Evolutionary conservation across 805 yeast species (phyloP).

Genomic region (Cyberlindnera lachancei): DNA sequence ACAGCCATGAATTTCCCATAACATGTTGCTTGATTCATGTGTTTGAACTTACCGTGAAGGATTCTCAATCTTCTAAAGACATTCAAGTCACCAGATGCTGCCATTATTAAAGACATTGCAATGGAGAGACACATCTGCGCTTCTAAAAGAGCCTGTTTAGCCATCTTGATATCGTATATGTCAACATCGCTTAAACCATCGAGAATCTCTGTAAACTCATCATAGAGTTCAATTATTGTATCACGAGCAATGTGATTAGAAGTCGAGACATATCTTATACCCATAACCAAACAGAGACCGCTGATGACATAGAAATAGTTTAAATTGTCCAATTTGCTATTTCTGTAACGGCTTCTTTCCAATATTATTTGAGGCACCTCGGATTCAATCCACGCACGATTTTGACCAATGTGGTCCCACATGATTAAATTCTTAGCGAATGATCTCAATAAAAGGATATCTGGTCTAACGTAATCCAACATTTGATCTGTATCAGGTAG

Average conservation of each 20-base stretch:
- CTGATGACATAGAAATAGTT: slow-evolving; percentile 59
- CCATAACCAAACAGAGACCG: slow-evolving; percentile 70
- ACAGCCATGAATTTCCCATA: slow-evolving; percentile 74
- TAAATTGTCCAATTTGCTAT: slow-evolving; percentile 32
- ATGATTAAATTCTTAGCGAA: slow-evolving; percentile 31
- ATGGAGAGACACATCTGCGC: slow-evolving; percentile 55
- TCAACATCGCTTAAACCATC: slow-evolving; percentile 19
- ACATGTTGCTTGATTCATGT: slow-evolving; percentile 19
- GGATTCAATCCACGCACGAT: slow-evolving; percentile 19
- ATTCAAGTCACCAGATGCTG: slow-evolving; percentile 85
- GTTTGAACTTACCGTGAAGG: slow-evolving; percentile 42
- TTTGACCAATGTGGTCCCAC: slow-evolving; percentile 17
- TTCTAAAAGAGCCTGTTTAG: slow-evolving; percentile 44
- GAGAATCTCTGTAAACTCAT: slow-evolving; percentile 10
- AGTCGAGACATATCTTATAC: slow-evolving; percentile 70
- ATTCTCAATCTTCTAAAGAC: slow-evolving; percentile 65
- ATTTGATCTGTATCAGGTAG: slow-evolving; percentile 54
- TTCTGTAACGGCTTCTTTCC: slow-evolving; percentile 20
- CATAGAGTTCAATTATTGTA: slow-evolving; percentile 40
- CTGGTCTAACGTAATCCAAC: slow-evolving; percentile 69
- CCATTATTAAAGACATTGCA: slow-evolving; percentile 68
- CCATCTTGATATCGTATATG: slow-evolving; percentile 49
- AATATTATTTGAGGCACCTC: slow-evolving; percentile 46
- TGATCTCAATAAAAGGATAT: slow-evolving; percentile 56
- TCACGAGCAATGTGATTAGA: slow-evolving; percentile 46